Percentiles rank a stretch among this genome's conserved stretches.
phyloP scores from a whole-genome alignment of 371 early-diverging fungal species.

The Actinomortierella ambigua region DNA sequence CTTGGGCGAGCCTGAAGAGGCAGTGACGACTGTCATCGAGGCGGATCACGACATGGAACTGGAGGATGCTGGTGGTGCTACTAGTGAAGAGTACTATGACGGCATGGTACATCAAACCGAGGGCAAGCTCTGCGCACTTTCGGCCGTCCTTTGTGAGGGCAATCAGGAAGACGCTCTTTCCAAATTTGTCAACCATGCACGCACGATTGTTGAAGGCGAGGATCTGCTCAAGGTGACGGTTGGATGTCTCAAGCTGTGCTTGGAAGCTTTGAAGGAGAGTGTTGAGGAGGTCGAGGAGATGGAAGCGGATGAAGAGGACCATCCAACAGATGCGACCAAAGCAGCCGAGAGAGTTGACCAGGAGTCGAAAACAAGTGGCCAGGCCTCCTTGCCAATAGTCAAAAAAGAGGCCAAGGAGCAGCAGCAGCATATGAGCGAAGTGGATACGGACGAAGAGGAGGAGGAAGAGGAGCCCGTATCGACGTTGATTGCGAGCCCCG shows the following conservation, averaged over 20 bases:
- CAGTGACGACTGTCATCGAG: too few species aligned
- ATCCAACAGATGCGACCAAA: background rate
- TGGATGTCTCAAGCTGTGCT: conserved; percentile 14
- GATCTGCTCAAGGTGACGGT: conserved; percentile 8
- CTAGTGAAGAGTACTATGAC: conserved; percentile 12
- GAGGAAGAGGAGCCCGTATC: too few species aligned
- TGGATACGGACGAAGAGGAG: too few species aligned
- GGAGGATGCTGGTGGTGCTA: too few species aligned
- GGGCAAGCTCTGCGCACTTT: conserved; percentile 20
- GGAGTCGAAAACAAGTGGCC: too few species aligned
- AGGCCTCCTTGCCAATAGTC: too few species aligned
- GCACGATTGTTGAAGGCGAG: background rate
- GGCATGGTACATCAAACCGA: conserved; percentile 14
- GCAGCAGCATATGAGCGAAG: too few species aligned
- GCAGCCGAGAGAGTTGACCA: background rate
- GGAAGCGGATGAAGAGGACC: background rate
- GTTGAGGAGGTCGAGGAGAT: background rate
- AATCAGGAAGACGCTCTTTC: conserved; percentile 18
- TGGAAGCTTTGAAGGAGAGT: conserved; percentile 24
- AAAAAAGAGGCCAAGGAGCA: too few species aligned
- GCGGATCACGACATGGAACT: too few species aligned
- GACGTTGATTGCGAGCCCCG: too few species aligned
- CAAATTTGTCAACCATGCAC: conserved; percentile 9
- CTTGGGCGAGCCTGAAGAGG: too few species aligned
- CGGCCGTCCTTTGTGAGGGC: conserved; percentile 20